phyloP scores from a whole-genome alignment of 306 rosid genomes.

The Acmispon strigosus region DNA sequence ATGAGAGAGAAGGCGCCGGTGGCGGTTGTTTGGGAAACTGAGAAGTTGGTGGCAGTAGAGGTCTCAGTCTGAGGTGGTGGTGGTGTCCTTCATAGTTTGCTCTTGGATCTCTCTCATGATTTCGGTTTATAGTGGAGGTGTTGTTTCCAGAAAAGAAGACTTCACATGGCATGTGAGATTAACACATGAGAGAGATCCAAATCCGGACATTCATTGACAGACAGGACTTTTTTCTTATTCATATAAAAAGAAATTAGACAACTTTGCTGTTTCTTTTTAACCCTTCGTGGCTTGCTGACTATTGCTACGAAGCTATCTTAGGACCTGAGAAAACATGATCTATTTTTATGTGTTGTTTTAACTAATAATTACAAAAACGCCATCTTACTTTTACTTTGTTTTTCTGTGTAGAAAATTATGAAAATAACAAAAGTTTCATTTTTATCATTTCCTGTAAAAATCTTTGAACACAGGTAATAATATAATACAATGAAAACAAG shows the following conservation, averaged over 20 bases:
- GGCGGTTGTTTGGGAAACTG: no score
- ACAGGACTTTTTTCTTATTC: background rate
- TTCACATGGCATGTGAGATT: no score
- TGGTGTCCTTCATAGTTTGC: no score
- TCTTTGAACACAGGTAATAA: background rate
- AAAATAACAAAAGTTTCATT: background rate
- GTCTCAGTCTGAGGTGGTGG: no score
- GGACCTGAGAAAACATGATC: background rate
- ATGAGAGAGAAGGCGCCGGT: no score
- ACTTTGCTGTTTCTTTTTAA: background rate
- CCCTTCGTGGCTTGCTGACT: background rate
- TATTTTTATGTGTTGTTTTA: background rate
- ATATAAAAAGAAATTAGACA: background rate
- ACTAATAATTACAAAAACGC: background rate
- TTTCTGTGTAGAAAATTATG: background rate
- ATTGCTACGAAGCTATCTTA: background rate
- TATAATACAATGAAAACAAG: background rate
- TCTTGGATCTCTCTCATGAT: no score
- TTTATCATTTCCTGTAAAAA: background rate
- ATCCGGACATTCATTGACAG: no score
- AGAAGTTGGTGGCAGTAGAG: no score
- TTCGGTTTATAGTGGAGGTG: no score
- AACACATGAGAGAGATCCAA: no score
- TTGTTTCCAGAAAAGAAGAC: no score
- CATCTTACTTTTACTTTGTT: background rate